phyloP scores from a whole-genome alignment of 441 rosid species.

The Populus hybrid region DNA sequence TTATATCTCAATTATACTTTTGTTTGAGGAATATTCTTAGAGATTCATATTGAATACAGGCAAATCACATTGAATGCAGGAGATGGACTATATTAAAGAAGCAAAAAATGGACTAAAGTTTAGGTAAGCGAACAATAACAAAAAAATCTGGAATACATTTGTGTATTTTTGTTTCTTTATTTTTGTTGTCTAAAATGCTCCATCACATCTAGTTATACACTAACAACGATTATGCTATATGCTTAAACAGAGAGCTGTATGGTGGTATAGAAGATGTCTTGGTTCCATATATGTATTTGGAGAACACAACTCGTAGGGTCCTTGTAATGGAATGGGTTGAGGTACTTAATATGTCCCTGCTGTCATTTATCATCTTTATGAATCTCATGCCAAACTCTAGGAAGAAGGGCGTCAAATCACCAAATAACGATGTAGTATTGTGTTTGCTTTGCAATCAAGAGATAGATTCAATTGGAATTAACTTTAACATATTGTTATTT shows the following conservation, averaged over 20 bases:
- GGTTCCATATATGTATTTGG: constrained; percentile 81
- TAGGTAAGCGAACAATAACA: constrained; percentile 46
- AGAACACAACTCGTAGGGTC: constrained; percentile 79
- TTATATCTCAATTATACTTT: constrained; percentile 16
- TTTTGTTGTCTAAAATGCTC: background rate
- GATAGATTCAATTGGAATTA: background rate
- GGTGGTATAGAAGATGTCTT: constrained; percentile 74
- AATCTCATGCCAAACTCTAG: background rate
- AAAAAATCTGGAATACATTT: background rate
- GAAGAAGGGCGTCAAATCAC: background rate
- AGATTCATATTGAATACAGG: constrained; percentile 97
- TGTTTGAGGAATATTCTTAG: constrained; percentile 70
- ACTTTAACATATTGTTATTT: background rate
- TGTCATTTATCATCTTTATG: background rate
- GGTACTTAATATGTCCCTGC: constrained; percentile 39
- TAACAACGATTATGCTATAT: constrained; percentile 10
- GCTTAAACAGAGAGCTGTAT: constrained; percentile 61
- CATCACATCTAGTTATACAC: background rate
- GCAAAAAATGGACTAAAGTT: constrained; percentile 85
- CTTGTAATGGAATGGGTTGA: constrained; percentile 97
- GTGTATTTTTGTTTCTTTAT: background rate
- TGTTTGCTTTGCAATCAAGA: background rate
- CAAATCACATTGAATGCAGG: constrained; percentile 99
- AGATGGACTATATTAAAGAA: constrained; percentile 94
- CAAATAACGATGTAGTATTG: background rate